A percentile compares a stretch with the other conserved stretches of the same genome.
These are phyloP conservation scores for Sphagnum tenellum DNA, from an alignment of 225 moss, liverwort and hornwort genomes.

Conservation along the genomic window DNA sequence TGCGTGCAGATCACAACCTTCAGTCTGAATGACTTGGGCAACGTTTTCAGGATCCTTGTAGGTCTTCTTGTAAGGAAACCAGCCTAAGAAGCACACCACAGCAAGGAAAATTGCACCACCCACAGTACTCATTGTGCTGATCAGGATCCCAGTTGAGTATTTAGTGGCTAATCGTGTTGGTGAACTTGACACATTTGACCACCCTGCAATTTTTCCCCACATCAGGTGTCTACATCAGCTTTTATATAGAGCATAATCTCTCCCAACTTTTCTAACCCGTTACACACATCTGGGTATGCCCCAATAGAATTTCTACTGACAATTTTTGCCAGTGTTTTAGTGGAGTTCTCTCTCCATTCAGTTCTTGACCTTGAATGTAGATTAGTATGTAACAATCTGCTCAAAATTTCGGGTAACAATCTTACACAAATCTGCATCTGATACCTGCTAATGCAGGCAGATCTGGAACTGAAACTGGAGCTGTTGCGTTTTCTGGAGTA, in stretches of 20 bases:
- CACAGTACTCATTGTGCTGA: conserved; percentile 55
- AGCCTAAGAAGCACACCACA: conserved; percentile 41
- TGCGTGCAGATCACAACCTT: conserved; percentile 9
- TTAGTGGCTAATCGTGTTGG: conserved; percentile 7
- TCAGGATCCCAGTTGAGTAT: conserved; percentile 49
- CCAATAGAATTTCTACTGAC: too few species aligned
- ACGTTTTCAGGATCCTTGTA: conserved; percentile 31
- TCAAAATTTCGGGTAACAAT: neutral
- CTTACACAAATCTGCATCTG: neutral
- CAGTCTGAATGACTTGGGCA: conserved; percentile 23
- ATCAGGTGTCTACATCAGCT: too few species aligned
- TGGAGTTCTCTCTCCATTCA: conserved; percentile 6
- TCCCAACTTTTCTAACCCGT: too few species aligned
- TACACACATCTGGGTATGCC: too few species aligned
- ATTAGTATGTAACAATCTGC: neutral
- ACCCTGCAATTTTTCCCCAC: conserved; percentile 14
- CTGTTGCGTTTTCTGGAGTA: conserved; percentile 17
- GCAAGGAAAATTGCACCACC: conserved; percentile 59
- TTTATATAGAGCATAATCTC: too few species aligned
- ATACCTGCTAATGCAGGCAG: conserved; percentile 21
- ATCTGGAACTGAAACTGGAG: conserved; percentile 24
- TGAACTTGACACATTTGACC: conserved; percentile 14
- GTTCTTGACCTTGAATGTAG: conserved; percentile 2
- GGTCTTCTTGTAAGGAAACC: conserved; percentile 54
- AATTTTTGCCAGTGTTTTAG: too few species aligned